Percentiles rank a stretch among this genome's conserved stretches.
Conservation (phyloP, 1,139 yeast genomes). For the Kluyveromyces sp. region DNA sequence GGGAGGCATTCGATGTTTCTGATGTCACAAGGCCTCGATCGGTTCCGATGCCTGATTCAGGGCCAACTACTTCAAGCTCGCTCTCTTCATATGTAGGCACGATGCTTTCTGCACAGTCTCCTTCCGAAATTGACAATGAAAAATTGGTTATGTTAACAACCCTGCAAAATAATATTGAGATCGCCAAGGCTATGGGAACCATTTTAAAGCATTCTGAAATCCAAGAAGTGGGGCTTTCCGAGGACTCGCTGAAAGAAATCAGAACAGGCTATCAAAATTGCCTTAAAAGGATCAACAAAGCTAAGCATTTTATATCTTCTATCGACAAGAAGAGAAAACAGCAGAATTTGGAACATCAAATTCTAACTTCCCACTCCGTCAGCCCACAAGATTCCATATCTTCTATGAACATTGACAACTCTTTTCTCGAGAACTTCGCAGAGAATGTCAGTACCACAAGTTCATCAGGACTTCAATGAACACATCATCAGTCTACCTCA, state of each 20-base stretch:
- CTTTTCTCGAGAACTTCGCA: conserved; percentile 5
- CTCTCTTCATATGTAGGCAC: conserved; percentile 5
- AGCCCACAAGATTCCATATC: conserved; percentile 3
- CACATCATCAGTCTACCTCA: background rate
- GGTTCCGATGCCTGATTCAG: conserved; percentile 5
- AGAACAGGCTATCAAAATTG: conserved; percentile 18
- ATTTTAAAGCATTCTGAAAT: conserved; percentile 27
- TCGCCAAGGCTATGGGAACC: conserved; percentile 29
- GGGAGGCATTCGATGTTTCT: background rate
- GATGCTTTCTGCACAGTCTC: conserved; percentile 5
- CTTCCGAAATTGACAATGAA: conserved; percentile 8
- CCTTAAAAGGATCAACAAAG: conserved; percentile 16
- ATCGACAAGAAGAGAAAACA: conserved; percentile 7
- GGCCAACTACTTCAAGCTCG: background rate
- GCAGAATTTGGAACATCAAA: conserved; percentile 8
- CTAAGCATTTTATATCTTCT: conserved; percentile 11
- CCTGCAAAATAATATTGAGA: conserved; percentile 24
- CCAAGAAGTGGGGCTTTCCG: conserved; percentile 26
- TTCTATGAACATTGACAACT: conserved; percentile 8
- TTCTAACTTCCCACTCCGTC: conserved; percentile 2
- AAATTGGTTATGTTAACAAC: conserved; percentile 13
- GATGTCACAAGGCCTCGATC: conserved; percentile 5
- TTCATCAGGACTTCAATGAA: background rate
- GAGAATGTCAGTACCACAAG: background rate
- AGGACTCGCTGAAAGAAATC: conserved; percentile 24